phyloP scores from a whole-genome alignment of 176 grass and related monocot species.

The Paspalum vaginatum region DNA sequence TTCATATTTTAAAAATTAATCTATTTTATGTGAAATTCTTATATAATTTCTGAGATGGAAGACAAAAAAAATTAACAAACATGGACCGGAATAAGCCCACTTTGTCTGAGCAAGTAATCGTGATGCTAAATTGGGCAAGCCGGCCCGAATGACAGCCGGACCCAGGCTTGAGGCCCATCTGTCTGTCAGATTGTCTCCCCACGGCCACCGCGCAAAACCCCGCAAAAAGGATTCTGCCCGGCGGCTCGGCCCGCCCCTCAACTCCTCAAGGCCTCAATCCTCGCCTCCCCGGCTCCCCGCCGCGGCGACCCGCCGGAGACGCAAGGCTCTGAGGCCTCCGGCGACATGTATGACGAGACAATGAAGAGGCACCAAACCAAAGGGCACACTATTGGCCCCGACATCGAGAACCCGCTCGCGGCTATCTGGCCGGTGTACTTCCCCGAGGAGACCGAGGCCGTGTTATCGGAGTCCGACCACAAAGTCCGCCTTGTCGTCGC shows the following conservation, averaged over 20 bases:
- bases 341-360: constrained; percentile 43
- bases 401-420: background rate
- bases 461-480: constrained; percentile 28
- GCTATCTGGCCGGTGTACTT: constrained; percentile 46
- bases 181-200: background rate
- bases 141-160: background rate
- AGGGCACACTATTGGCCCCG: background rate
- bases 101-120: background rate
- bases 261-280: background rate
- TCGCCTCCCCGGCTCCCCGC: background rate
- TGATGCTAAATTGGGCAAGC: too few species aligned
- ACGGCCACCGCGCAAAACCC: background rate
- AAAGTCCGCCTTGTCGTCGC: constrained; percentile 42
- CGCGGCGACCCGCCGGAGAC: background rate
- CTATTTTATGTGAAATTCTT: too few species aligned
- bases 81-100: too few species aligned
- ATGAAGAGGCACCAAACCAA: constrained; percentile 25
- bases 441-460: constrained; percentile 43
- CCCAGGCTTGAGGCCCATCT: background rate
- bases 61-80: too few species aligned
- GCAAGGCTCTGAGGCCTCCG: background rate
- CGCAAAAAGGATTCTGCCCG: background rate
- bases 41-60: too few species aligned
- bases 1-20: too few species aligned
- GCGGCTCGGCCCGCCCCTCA: background rate